Conservation (phyloP, 2,329 filamentous ascomycete species). For the Mariannaea sp. region DNA sequence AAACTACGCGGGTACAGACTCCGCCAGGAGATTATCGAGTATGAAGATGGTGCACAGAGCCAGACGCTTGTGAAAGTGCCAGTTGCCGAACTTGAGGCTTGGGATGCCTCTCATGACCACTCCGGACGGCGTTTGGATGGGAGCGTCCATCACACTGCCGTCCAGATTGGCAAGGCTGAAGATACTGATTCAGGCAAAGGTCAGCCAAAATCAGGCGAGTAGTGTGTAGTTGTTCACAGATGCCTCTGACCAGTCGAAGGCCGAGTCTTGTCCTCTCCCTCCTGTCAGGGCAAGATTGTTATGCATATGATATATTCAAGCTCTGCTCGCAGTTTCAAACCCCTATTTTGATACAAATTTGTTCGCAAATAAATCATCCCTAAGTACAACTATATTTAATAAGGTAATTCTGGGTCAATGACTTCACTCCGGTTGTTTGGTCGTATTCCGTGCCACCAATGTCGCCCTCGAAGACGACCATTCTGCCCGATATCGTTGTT, state of each 20-base stretch:
- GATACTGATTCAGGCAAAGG: slow-evolving; percentile 19
- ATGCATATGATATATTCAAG: neutral
- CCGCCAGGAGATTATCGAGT: slow-evolving; percentile 57
- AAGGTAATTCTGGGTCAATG: neutral
- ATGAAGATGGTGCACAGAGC: slow-evolving; percentile 51
- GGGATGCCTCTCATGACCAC: slow-evolving; percentile 65
- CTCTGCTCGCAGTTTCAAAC: neutral
- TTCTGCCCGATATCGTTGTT: too few species aligned
- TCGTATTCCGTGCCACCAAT: too few species aligned
- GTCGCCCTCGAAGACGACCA: too few species aligned
- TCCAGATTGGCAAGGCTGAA: neutral
- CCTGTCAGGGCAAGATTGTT: neutral
- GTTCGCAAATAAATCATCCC: too few species aligned
- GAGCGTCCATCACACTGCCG: neutral
- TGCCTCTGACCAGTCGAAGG: neutral
- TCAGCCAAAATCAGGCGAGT: neutral
- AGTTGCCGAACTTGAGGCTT: slow-evolving; percentile 52
- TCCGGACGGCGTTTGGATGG: slow-evolving; percentile 32
- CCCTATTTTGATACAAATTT: neutral
- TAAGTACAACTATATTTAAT: too few species aligned
- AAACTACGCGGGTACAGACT: slow-evolving; percentile 57
- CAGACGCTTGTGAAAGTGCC: slow-evolving; percentile 60
- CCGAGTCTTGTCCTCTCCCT: neutral
- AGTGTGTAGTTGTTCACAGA: too few species aligned
- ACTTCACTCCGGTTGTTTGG: too few species aligned